A percentile compares a stretch with the other conserved stretches of the same genome.
phyloP scores from a whole-genome alignment of 306 rosid species.

The Vigna unguiculata region DNA sequence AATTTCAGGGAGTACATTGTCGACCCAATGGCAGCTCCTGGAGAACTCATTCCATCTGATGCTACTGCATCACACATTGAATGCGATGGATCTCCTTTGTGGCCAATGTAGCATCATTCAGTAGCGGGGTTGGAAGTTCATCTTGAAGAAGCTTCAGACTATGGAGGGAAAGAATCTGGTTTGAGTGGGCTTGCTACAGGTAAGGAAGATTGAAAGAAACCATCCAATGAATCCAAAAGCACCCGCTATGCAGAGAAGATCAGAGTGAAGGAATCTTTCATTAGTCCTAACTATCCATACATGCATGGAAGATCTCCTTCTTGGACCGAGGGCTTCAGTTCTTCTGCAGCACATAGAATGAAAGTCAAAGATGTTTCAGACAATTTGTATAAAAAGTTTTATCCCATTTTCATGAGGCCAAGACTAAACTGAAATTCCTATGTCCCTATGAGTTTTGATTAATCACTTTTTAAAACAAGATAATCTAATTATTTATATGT shows the following conservation, averaged over 20 bases:
- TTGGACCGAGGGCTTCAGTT: slow-evolving; percentile 98
- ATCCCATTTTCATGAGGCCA: no score
- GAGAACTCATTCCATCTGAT: slow-evolving; percentile 96
- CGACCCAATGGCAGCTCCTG: slow-evolving; percentile 99
- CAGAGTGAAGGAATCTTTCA: slow-evolving; percentile 53
- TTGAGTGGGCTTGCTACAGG: slow-evolving; percentile 42
- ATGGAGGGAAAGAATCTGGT: slow-evolving; percentile 64
- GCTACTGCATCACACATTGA: slow-evolving; percentile 74
- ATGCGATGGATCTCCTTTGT: slow-evolving; percentile 68
- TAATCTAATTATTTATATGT: no score
- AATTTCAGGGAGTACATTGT: slow-evolving; percentile 96
- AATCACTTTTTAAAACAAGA: no score
- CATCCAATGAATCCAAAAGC: slow-evolving; percentile 43
- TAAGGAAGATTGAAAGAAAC: slow-evolving; percentile 59
- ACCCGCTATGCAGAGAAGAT: slow-evolving; percentile 56
- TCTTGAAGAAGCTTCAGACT: slow-evolving; percentile 70
- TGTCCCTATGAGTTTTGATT: no score
- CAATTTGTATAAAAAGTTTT: no score
- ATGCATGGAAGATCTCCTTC: slow-evolving; percentile 89
- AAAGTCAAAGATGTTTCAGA: slow-evolving; percentile 97
- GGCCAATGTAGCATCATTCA: slow-evolving; percentile 68
- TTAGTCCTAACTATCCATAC: slow-evolving; percentile 66
- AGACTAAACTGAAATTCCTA: no score
- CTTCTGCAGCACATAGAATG: slow-evolving; percentile 88
- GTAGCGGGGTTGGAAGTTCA: slow-evolving; percentile 88